Conservation (phyloP, 202 grass and related monocot species). For the Schoenoplectus triqueter region DNA sequence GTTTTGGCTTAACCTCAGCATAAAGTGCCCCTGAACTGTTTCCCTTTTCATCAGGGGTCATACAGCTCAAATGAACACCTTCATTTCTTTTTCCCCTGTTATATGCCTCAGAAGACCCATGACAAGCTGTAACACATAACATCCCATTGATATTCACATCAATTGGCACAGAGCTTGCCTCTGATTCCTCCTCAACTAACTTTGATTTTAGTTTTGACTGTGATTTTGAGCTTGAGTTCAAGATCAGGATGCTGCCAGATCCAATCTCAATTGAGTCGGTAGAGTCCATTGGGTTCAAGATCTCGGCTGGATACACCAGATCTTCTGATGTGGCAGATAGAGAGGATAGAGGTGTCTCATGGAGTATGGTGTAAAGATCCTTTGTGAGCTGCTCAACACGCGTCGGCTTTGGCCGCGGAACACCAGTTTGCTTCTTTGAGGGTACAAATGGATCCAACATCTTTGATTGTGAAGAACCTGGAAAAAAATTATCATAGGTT, state of each 20-base stretch:
- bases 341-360: conserved; percentile 60
- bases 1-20: conserved; percentile 33
- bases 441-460: conserved; percentile 71
- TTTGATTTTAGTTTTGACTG: conserved; percentile 45
- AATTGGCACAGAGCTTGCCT: conserved; percentile 81
- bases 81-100: conserved; percentile 35
- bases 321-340: conserved; percentile 72
- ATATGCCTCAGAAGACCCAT: not conserved
- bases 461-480: conserved; percentile 90
- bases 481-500: conserved; percentile 21
- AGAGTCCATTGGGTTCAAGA: conserved; percentile 49
- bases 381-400: conserved; percentile 80
- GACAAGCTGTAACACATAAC: not conserved
- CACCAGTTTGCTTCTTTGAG: conserved; percentile 75
- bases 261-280: conserved; percentile 82
- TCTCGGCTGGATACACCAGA: conserved; percentile 72
- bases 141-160: conserved; percentile 42
- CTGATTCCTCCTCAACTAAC: conserved; percentile 79
- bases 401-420: conserved; percentile 60
- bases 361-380: conserved; percentile 88
- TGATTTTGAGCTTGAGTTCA: conserved; percentile 53
- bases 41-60: not conserved
- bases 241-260: conserved; percentile 86
- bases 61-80: conserved; percentile 46
- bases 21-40: not conserved